Evolutionary conservation across 306 rosid genomes (phyloP).

Genomic region (Vigna trinervia): DNA sequence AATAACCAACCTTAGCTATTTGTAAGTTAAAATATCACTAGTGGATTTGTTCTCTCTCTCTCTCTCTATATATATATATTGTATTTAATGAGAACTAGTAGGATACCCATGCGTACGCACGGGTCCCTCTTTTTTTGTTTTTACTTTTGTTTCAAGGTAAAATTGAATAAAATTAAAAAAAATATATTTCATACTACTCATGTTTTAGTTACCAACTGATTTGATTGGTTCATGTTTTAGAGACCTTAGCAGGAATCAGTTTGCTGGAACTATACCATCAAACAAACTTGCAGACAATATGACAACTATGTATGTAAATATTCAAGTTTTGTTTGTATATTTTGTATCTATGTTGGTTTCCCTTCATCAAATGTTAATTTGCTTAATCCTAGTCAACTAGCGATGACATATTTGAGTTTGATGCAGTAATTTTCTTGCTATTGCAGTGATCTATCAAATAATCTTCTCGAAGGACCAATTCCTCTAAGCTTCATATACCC

Average conservation of each 20-base stretch:
- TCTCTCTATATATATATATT: no score
- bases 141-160: no score
- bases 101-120: no score
- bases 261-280: slow-evolving; percentile 68
- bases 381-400: background rate
- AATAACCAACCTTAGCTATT: slow-evolving; percentile 62
- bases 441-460: slow-evolving; percentile 71
- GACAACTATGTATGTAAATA: slow-evolving; percentile 73
- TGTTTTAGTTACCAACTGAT: slow-evolving; percentile 34
- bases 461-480: slow-evolving; percentile 70
- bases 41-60: background rate
- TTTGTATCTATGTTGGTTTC: slow-evolving; percentile 16
- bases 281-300: slow-evolving; percentile 60
- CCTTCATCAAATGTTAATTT: slow-evolving; percentile 9
- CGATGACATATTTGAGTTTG: slow-evolving; percentile 31
- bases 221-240: slow-evolving; percentile 56
- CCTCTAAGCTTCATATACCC: slow-evolving; percentile 59
- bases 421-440: slow-evolving; percentile 23
- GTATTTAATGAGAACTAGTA: background rate
- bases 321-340: slow-evolving; percentile 14
- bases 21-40: slow-evolving; percentile 62
- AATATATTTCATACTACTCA: background rate
- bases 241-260: slow-evolving; percentile 81
- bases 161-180: no score
- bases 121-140: no score